phyloP scores from a whole-genome alignment of 495 filamentous ascomycete species.

The Neurospora sp. region DNA sequence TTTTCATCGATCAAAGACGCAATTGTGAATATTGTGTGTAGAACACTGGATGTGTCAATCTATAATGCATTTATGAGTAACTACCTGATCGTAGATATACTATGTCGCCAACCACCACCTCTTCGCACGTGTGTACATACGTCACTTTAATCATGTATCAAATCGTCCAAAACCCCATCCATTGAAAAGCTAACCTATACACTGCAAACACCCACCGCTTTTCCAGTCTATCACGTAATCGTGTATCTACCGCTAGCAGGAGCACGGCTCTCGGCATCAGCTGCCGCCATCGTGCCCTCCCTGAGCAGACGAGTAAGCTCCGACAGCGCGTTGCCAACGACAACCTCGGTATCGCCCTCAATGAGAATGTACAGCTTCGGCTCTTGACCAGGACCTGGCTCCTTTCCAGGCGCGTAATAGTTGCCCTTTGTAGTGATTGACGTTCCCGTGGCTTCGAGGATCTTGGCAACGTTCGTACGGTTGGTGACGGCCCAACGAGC shows the following conservation, averaged over 20 bases:
- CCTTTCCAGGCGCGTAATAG: constrained; percentile 76
- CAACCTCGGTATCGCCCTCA: constrained; percentile 90
- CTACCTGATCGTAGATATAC: not conserved
- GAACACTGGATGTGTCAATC: not conserved
- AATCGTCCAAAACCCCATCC: not conserved
- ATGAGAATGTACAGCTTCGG: constrained; percentile 96
- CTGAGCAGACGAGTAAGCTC: constrained; percentile 80
- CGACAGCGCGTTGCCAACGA: constrained; percentile 83
- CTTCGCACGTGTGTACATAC: not conserved
- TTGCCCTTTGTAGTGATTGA: constrained; percentile 96
- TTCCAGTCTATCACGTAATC: constrained; percentile 48
- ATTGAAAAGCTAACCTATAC: not conserved
- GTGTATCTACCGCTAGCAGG: constrained; percentile 82
- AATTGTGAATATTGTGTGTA: not conserved
- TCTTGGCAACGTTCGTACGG: constrained; percentile 96
- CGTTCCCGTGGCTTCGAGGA: constrained; percentile 87
- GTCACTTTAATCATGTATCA: not conserved
- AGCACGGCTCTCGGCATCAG: constrained; percentile 70
- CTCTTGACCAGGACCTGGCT: constrained; percentile 58
- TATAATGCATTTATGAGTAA: not conserved
- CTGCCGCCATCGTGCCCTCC: constrained; percentile 87
- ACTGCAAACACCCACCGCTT: not conserved
- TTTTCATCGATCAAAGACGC: not conserved
- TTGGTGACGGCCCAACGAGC: constrained; percentile 98
- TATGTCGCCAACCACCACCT: not conserved